Conservation (phyloP, 257 asterid genomes). For the Solanum pimpinellifolium region DNA sequence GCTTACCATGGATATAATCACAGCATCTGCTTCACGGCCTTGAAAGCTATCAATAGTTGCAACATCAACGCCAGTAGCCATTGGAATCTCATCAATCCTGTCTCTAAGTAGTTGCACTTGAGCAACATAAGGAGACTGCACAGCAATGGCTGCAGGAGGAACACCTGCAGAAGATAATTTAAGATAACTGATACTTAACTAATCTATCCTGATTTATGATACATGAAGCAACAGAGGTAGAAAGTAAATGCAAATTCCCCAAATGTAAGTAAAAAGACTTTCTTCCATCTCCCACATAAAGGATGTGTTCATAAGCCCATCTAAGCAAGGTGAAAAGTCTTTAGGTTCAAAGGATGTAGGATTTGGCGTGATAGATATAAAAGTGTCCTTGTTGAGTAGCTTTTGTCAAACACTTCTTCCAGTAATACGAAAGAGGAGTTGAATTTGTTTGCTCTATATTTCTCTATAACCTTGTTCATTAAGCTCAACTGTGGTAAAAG, state of each 20-base stretch:
- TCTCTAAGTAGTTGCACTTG: slow-evolving; percentile 93
- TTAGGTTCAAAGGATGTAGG: neutral
- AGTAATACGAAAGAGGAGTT: neutral
- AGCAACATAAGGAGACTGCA: slow-evolving; percentile 96
- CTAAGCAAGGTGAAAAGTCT: neutral
- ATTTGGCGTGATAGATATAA: neutral
- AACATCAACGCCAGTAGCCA: slow-evolving; percentile 67
- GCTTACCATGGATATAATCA: slow-evolving; percentile 85
- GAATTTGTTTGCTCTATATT: neutral
- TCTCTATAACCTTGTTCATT: neutral
- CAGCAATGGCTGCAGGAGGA: slow-evolving; percentile 64
- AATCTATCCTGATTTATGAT: neutral
- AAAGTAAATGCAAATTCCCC: neutral
- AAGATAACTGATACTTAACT: neutral
- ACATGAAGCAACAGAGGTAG: neutral
- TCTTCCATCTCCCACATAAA: neutral
- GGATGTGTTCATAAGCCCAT: neutral
- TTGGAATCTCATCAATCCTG: slow-evolving; percentile 67
- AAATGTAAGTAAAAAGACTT: neutral
- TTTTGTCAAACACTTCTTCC: neutral
- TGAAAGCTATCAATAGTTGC: slow-evolving; percentile 95
- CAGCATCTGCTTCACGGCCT: slow-evolving; percentile 98
- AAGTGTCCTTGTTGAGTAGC: neutral
- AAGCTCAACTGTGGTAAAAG: neutral
- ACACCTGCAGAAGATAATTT: slow-evolving; percentile 47